Percentiles rank a stretch among this genome's conserved stretches.
Conservation (phyloP, 306 rosid genomes). For the Rosa persica region DNA sequence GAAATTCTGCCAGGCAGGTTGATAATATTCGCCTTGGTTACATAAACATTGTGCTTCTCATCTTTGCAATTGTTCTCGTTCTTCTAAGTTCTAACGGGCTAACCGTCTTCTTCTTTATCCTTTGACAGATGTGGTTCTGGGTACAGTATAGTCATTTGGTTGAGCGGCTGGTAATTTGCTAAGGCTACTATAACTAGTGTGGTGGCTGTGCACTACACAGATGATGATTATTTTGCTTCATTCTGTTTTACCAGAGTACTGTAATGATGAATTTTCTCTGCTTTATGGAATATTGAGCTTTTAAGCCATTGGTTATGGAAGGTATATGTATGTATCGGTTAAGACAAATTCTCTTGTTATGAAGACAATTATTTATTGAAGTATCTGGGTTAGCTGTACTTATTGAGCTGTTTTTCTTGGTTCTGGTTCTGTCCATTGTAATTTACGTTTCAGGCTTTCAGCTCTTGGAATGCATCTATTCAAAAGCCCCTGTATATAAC, state of each 20-base stretch:
- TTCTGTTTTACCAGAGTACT: constrained; percentile 2
- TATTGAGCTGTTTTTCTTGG: not conserved
- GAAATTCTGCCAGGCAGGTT: constrained; percentile 16
- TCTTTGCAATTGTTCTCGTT: constrained; percentile 15
- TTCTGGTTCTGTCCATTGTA: not conserved
- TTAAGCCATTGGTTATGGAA: not conserved
- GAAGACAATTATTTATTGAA: not conserved
- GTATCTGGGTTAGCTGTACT: not conserved
- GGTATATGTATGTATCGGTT: constrained; percentile 5
- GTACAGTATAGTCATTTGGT: constrained; percentile 7
- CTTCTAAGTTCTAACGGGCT: not conserved
- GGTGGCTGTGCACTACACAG: constrained; percentile 6
- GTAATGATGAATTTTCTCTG: constrained; percentile 13
- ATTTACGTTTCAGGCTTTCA: not conserved
- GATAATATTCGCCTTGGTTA: not conserved
- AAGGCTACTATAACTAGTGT: not conserved
- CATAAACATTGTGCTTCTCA: constrained; percentile 17
- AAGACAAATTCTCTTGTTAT: not conserved
- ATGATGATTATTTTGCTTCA: not conserved
- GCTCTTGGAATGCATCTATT: too few species aligned
- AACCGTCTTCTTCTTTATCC: not conserved
- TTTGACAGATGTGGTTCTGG: constrained; percentile 11
- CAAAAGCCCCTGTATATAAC: too few species aligned
- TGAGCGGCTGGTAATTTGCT: constrained; percentile 10
- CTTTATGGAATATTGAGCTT: not conserved